A percentile compares a stretch with the other conserved stretches of the same genome.
Conservation (phyloP, 441 rosid genomes). For the Raphanus hybrid region DNA sequence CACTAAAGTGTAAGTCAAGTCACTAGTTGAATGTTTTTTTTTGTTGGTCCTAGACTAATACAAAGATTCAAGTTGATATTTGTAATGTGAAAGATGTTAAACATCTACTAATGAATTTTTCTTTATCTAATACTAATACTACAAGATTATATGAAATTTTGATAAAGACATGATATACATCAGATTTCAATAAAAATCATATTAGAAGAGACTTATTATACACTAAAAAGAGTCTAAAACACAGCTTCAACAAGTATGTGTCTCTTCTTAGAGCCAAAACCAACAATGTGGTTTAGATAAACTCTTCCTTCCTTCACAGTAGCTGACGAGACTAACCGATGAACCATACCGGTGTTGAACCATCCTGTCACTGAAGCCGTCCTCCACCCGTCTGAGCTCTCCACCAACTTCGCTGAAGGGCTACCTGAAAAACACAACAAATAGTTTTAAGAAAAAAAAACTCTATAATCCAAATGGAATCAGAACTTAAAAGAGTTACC, state of each 20-base stretch:
- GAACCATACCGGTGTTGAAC: constrained; percentile 67
- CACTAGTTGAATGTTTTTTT: neutral
- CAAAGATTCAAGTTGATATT: neutral
- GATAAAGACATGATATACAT: neutral
- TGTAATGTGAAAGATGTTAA: constrained; percentile 5
- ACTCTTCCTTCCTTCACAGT: constrained; percentile 84
- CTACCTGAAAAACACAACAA: constrained; percentile 38
- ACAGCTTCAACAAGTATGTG: constrained; percentile 82
- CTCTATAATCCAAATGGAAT: neutral
- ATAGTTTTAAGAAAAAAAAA: neutral
- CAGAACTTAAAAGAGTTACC: constrained; percentile 35
- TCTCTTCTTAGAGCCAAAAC: constrained; percentile 81
- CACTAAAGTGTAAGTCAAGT: constrained; percentile 54
- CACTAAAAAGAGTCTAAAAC: constrained; percentile 39
- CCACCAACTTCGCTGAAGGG: constrained; percentile 68
- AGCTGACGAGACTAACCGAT: constrained; percentile 73
- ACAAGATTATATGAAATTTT: neutral
- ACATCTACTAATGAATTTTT: neutral
- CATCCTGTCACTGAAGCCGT: constrained; percentile 64
- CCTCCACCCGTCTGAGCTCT: constrained; percentile 84
- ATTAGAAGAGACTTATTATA: neutral
- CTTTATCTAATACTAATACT: neutral
- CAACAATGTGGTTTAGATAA: constrained; percentile 74
- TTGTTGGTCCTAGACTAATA: neutral
- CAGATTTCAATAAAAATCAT: neutral